These are phyloP conservation scores for Aspergillus egyptiacus DNA, from an alignment of 495 filamentous ascomycete genomes.

Conservation along the genomic window DNA sequence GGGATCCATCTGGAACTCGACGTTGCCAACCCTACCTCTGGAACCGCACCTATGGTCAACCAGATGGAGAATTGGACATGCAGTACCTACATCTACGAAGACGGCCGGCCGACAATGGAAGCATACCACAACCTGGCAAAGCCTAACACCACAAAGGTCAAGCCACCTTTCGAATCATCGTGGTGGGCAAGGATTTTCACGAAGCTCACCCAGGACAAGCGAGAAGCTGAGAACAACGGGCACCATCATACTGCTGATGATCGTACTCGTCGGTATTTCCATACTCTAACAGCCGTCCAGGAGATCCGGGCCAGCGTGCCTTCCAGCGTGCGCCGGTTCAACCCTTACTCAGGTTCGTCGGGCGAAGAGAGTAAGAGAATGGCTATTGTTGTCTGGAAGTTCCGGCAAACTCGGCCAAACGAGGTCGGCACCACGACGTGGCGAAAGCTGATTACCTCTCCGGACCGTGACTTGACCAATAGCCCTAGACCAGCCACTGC, in stretches of 20 bases:
- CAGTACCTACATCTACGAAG: slow-evolving; percentile 41
- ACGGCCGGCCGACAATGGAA: slow-evolving; percentile 30
- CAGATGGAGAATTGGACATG: slow-evolving; percentile 46
- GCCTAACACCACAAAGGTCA: slow-evolving; percentile 38
- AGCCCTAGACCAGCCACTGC: slow-evolving; percentile 32
- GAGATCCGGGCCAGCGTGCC: slow-evolving; percentile 38
- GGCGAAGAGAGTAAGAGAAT: slow-evolving; percentile 38
- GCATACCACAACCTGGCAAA: slow-evolving; percentile 33
- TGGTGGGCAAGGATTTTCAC: slow-evolving; percentile 49
- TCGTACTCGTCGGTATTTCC: slow-evolving; percentile 33
- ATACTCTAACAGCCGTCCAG: slow-evolving; percentile 44
- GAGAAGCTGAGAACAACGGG: slow-evolving; percentile 31
- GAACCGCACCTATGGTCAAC: slow-evolving; percentile 32
- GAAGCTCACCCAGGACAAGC: slow-evolving; percentile 35
- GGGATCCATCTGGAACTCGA: slow-evolving; percentile 43
- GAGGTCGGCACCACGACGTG: slow-evolving; percentile 50
- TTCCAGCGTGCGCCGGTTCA: slow-evolving; percentile 27
- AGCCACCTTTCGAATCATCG: slow-evolving; percentile 41
- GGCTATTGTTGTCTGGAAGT: slow-evolving; percentile 50
- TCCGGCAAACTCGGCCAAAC: slow-evolving; percentile 38
- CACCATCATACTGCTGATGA: slow-evolving; percentile 37
- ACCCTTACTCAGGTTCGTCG: slow-evolving; percentile 24
- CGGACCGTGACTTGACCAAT: slow-evolving; percentile 33
- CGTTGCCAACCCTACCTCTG: slow-evolving; percentile 33
- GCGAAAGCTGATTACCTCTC: slow-evolving; percentile 42